Evolutionary conservation across 2,329 filamentous ascomycete genomes (phyloP).

Genomic region (Cordyceps pruinosa): DNA sequence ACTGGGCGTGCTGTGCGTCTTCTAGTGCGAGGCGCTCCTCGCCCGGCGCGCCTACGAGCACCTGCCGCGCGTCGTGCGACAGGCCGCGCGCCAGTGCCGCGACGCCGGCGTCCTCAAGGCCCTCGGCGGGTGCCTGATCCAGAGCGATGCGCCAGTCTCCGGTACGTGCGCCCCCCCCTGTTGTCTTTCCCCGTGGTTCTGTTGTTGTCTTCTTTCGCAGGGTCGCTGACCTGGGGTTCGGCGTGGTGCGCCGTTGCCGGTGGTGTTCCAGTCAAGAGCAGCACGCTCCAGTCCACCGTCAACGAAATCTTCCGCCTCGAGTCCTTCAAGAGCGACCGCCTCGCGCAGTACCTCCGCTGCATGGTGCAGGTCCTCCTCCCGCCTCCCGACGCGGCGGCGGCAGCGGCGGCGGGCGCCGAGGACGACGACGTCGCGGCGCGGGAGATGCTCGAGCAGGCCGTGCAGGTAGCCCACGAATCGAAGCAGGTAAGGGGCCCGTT

Average conservation of each 20-base stretch:
- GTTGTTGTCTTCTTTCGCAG: too few relatives aligned
- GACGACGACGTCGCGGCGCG: constrained; percentile 47
- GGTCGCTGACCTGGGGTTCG: too few relatives aligned
- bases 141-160: constrained; percentile 42
- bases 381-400: too few relatives aligned
- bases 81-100: constrained; percentile 37
- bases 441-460: constrained; percentile 57
- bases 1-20: constrained; percentile 59
- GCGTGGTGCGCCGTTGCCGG: too few relatives aligned
- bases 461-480: constrained; percentile 44
- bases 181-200: background rate
- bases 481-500: constrained; percentile 36
- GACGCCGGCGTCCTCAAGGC: constrained; percentile 47
- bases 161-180: constrained; percentile 30
- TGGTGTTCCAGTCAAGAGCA: constrained; percentile 39
- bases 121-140: constrained; percentile 60
- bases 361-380: constrained; percentile 63
- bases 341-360: constrained; percentile 73
- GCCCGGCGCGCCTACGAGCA: constrained; percentile 61
- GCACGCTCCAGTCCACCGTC: constrained; percentile 58
- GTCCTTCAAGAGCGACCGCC: constrained; percentile 47
- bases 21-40: constrained; percentile 72
- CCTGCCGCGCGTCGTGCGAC: constrained; percentile 53
- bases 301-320: constrained; percentile 57
- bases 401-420: too few relatives aligned